A percentile compares a stretch with the other conserved stretches of the same genome.
phyloP scores from a whole-genome alignment of 768 basidiomycete genomes.

The Rhodocollybia butyracea region DNA sequence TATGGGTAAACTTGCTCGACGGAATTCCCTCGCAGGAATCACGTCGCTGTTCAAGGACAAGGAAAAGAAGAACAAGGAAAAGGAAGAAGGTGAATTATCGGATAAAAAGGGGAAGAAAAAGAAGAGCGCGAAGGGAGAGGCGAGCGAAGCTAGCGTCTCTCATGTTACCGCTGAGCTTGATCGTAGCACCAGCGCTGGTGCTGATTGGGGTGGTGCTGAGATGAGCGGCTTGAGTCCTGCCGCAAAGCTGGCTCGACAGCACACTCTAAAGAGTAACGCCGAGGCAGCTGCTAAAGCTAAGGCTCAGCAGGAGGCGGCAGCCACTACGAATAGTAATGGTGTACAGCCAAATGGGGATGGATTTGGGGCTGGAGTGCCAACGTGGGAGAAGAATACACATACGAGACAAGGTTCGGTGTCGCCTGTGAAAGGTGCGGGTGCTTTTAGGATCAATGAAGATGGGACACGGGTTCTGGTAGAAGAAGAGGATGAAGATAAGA shows the following conservation, averaged over 20 bases:
- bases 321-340: slow-evolving; percentile 25
- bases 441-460: slow-evolving; percentile 55
- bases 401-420: slow-evolving; percentile 48
- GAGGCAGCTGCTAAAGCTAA: slow-evolving; percentile 69
- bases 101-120: slow-evolving; percentile 42
- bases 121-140: slow-evolving; percentile 61
- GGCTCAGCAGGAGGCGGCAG: slow-evolving; percentile 51
- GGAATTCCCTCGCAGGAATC: slow-evolving; percentile 88
- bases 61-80: slow-evolving; percentile 49
- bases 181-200: slow-evolving; percentile 43
- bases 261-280: slow-evolving; percentile 86
- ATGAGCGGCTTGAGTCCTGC: slow-evolving; percentile 85
- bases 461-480: slow-evolving; percentile 64
- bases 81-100: slow-evolving; percentile 34
- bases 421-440: slow-evolving; percentile 38
- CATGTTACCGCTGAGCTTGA: slow-evolving; percentile 87
- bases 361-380: slow-evolving; percentile 44
- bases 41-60: slow-evolving; percentile 94
- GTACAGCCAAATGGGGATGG: slow-evolving; percentile 20
- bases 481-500: slow-evolving; percentile 64
- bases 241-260: slow-evolving; percentile 84
- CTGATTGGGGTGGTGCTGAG: slow-evolving; percentile 60
- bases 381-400: slow-evolving; percentile 84
- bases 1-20: slow-evolving; percentile 83
- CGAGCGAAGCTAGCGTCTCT: slow-evolving; percentile 68